These are phyloP conservation scores for Aspergillus nomiae DNA, from an alignment of 2,329 filamentous ascomycete species.

Conservation along the genomic window DNA sequence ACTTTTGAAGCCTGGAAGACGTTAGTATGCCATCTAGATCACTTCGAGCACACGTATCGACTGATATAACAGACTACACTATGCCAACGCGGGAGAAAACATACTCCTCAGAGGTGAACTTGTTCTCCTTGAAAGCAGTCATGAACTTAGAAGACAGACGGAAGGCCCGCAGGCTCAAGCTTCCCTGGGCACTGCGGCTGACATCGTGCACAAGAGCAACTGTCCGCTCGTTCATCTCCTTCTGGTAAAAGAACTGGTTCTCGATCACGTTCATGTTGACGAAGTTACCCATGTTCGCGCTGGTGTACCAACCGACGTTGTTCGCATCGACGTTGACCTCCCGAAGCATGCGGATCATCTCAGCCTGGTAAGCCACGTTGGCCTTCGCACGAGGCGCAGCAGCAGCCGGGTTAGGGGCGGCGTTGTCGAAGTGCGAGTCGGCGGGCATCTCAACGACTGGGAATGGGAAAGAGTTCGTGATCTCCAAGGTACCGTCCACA, in stretches of 20 bases:
- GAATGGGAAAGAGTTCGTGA: constrained; percentile 96
- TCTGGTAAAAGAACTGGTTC: constrained; percentile 98
- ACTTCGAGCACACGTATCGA: background rate
- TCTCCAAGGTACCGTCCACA: constrained; percentile 73
- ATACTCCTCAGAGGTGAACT: constrained; percentile 95
- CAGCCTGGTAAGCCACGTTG: constrained; percentile 83
- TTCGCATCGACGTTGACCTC: constrained; percentile 99
- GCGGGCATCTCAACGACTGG: constrained; percentile 74
- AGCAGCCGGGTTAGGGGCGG: constrained; percentile 73
- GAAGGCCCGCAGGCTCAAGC: constrained; percentile 87
- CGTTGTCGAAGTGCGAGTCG: constrained; percentile 70
- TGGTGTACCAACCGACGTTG: constrained; percentile 98
- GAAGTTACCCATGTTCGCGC: constrained; percentile 98
- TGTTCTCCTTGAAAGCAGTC: constrained; percentile 90
- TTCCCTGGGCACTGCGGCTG: constrained; percentile 89
- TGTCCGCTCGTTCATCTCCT: constrained; percentile 80
- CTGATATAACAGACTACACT: background rate
- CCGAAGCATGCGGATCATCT: constrained; percentile 95
- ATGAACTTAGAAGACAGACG: constrained; percentile 86
- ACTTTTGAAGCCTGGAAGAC: constrained; percentile 78
- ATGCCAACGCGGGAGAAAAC: constrained; percentile 32
- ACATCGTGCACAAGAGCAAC: constrained; percentile 93
- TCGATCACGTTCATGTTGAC: constrained; percentile 93
- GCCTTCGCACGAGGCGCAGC: constrained; percentile 90
- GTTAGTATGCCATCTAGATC: constrained; percentile 17